Percentiles rank a stretch among this genome's conserved stretches.
These are phyloP conservation scores for Funneliformis caledonium DNA, from an alignment of 371 early-diverging fungal species.

Conservation along the genomic window DNA sequence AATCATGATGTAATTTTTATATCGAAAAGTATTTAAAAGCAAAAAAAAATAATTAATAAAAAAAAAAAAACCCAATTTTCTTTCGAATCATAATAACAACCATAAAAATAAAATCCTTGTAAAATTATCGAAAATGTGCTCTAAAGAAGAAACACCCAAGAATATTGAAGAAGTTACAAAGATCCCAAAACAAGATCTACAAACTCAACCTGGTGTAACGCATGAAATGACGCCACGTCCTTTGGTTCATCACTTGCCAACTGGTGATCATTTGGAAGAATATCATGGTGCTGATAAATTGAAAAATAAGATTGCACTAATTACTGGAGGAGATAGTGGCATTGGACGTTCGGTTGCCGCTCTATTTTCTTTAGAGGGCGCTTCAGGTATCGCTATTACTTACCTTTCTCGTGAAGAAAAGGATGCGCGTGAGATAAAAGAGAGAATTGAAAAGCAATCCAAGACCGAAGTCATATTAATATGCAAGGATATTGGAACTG, in stretches of 20 bases:
- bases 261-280: conserved; percentile 1
- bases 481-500: conserved; percentile 40
- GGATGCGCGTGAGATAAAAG: conserved; percentile 48
- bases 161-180: not conserved
- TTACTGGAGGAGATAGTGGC: conserved; percentile 45
- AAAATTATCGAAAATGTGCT: not conserved
- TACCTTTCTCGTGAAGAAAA: conserved; percentile 44
- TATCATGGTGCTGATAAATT: conserved; percentile 19
- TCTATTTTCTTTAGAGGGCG: conserved; percentile 42
- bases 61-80: too few species aligned
- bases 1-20: too few species aligned
- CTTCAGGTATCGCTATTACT: conserved; percentile 42
- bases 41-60: too few species aligned
- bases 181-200: conserved; percentile 11
- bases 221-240: conserved; percentile 17
- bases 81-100: too few species aligned
- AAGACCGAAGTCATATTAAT: conserved; percentile 36
- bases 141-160: not conserved
- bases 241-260: conserved; percentile 13
- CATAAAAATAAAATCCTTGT: too few species aligned
- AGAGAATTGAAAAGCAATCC: conserved; percentile 39
- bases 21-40: too few species aligned
- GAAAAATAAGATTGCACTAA: conserved; percentile 28
- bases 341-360: conserved; percentile 43
- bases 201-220: conserved; percentile 21